phyloP scores from a whole-genome alignment of 176 grass and related monocot species.

The Themeda triandra region DNA sequence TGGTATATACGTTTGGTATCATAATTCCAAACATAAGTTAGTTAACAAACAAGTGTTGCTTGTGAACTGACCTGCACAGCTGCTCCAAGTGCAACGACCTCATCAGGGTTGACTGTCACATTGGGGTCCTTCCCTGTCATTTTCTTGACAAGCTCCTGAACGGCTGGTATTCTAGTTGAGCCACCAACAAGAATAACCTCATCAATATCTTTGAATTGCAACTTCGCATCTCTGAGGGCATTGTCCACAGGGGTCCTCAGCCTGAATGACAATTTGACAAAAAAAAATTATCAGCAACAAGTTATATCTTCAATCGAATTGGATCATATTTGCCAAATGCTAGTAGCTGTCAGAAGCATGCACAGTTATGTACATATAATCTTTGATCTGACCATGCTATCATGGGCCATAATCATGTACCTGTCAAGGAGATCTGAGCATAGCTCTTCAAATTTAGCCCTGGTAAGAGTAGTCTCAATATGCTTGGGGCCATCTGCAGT shows the following conservation, averaged over 20 bases:
- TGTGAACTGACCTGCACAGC: slow-evolving; percentile 67
- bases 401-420: slow-evolving; percentile 14
- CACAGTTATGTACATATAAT: background rate
- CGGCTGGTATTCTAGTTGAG: slow-evolving; percentile 73
- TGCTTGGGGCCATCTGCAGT: slow-evolving; percentile 72
- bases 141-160: slow-evolving; percentile 76
- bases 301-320: background rate
- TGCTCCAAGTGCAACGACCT: slow-evolving; percentile 82
- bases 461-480: slow-evolving; percentile 60
- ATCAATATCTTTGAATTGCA: slow-evolving; percentile 64
- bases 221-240: slow-evolving; percentile 61
- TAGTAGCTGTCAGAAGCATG: background rate
- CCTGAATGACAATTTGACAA: slow-evolving; percentile 26
- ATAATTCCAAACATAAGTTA: background rate
- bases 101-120: slow-evolving; percentile 79
- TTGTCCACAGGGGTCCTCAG: slow-evolving; percentile 63
- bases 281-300: slow-evolving; percentile 1
- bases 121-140: slow-evolving; percentile 81
- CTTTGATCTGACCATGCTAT: slow-evolving; percentile 1
- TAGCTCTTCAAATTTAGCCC: slow-evolving; percentile 86
- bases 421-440: slow-evolving; percentile 74
- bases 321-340: background rate
- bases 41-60: background rate
- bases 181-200: slow-evolving; percentile 86
- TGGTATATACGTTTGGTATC: background rate